Evolutionary conservation across 176 grass and related monocot species (phyloP), one percentile per base, ranked within the genome.

Genomic region (Carex cristatella): DNA sequence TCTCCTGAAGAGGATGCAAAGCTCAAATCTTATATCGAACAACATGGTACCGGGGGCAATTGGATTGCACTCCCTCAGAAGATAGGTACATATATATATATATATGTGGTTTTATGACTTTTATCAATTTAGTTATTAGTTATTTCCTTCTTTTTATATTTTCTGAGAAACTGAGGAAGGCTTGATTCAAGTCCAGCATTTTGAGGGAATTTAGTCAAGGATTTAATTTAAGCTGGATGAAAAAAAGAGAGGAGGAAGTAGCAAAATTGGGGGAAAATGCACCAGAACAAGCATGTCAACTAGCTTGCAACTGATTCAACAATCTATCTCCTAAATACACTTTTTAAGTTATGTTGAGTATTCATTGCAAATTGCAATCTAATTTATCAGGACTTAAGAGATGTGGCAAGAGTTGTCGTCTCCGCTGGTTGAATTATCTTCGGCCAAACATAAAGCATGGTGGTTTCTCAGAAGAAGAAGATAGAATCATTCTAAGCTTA

Each of bases 371-470:
- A 40, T 40, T 40, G 38, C 38, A 40, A 40, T 40, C 38, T 40
- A 4, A 40, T 46, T 46, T 53, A 83, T 33, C 66, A 88, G 87
- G 87, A 15, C 87, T 88, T 9, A 88, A 85, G 46, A 62, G 87
- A 84, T 88, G 87, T 15, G 87, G 87, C 15, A 88, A 88, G 63
- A 88, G 87, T 79, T 88, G 87, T 37, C 82, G 87, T 18, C 87
- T 88, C 71, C 87, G 90, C 2, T 92, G 90, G 90, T 85, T 92
- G 65, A 92, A 92, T 79, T 92, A 92, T 70, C 92, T 94, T 64
- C 89, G 92, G 14, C 92, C 92, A 2, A 86, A 81, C 35, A 82
- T 94, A 49, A 88, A 90, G 2, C 92, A 85, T 84, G 87, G 92
- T 69, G 79, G 71, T 56, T 94, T 91, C 87, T 89, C 89, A 0